Percentiles rank a stretch among this genome's conserved stretches.
phyloP scores from a whole-genome alignment of 257 asterid species.

The Coffea canephora region DNA sequence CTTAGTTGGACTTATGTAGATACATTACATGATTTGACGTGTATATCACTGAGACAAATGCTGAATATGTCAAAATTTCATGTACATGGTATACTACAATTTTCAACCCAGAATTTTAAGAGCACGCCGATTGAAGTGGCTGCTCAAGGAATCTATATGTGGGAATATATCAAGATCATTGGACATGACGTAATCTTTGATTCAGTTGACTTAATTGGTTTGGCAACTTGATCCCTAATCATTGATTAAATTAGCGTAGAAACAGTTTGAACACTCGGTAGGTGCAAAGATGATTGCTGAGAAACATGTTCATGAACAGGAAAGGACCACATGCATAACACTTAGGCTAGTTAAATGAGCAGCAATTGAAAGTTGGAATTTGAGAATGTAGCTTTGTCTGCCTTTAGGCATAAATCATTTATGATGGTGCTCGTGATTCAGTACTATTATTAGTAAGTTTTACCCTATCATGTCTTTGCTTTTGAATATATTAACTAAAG shows the following conservation, averaged over 20 bases:
- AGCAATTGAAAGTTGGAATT: neutral
- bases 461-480: neutral
- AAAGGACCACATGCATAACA: neutral
- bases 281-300: conserved; percentile 11
- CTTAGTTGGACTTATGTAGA: too few relatives aligned
- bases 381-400: conserved; percentile 4
- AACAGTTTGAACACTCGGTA: neutral
- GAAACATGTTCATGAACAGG: conserved; percentile 7
- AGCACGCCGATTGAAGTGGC: neutral
- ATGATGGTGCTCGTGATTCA: neutral
- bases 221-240: neutral
- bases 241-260: neutral
- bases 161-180: neutral
- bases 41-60: too few relatives aligned
- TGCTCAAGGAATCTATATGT: neutral
- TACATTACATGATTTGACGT: too few relatives aligned
- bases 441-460: neutral
- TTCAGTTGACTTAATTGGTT: neutral
- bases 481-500: too few relatives aligned
- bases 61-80: too few relatives aligned
- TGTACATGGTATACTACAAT: too few relatives aligned
- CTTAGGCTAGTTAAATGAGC: neutral
- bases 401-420: conserved; percentile 13
- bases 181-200: neutral
- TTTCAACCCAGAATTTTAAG: too few relatives aligned